A percentile compares a stretch with the other conserved stretches of the same genome.
Conservation (phyloP, 1,139 yeast species). For the Kluyveromyces sp. region DNA sequence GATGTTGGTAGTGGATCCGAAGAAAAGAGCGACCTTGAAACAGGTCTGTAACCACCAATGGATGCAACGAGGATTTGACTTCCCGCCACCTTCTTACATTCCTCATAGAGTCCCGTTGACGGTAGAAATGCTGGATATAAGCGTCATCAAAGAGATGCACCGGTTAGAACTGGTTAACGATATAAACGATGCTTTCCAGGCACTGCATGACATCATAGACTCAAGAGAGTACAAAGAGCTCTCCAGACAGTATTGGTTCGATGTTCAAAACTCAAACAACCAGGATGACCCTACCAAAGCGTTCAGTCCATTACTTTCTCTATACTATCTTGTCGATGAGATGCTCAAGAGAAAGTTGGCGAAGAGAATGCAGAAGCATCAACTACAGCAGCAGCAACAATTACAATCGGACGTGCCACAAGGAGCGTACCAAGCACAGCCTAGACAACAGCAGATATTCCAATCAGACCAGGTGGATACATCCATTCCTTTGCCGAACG, state of each 20-base stretch:
- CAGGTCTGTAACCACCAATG: slow-evolving; percentile 89
- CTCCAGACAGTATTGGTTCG: slow-evolving; percentile 24
- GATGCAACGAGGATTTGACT: slow-evolving; percentile 87
- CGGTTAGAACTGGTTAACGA: slow-evolving; percentile 71
- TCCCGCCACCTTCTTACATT: slow-evolving; percentile 60
- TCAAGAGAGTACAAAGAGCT: slow-evolving; percentile 60
- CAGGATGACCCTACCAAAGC: slow-evolving; percentile 80
- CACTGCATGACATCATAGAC: slow-evolving; percentile 50
- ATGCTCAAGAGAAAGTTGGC: slow-evolving; percentile 65
- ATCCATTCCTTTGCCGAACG: slow-evolving; percentile 10
- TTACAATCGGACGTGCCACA: slow-evolving; percentile 14
- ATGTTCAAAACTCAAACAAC: slow-evolving; percentile 15
- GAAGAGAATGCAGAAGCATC: slow-evolving; percentile 33
- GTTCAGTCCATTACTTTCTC: slow-evolving; percentile 81
- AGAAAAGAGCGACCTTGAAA: slow-evolving; percentile 66
- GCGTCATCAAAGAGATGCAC: slow-evolving; percentile 67
- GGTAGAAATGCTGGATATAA: slow-evolving; percentile 56
- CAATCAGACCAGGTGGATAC: slow-evolving; percentile 6
- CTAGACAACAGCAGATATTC: slow-evolving; percentile 6
- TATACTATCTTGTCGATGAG: slow-evolving; percentile 81
- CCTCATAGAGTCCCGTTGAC: slow-evolving; percentile 73
- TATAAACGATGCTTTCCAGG: slow-evolving; percentile 49
- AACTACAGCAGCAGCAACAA: slow-evolving; percentile 16
- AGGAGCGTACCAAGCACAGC: slow-evolving; percentile 9
- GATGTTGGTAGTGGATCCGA: slow-evolving; percentile 89